Evolutionary conservation across 176 grass and related monocot species (phyloP).

Genomic region (Secale cereale): DNA sequence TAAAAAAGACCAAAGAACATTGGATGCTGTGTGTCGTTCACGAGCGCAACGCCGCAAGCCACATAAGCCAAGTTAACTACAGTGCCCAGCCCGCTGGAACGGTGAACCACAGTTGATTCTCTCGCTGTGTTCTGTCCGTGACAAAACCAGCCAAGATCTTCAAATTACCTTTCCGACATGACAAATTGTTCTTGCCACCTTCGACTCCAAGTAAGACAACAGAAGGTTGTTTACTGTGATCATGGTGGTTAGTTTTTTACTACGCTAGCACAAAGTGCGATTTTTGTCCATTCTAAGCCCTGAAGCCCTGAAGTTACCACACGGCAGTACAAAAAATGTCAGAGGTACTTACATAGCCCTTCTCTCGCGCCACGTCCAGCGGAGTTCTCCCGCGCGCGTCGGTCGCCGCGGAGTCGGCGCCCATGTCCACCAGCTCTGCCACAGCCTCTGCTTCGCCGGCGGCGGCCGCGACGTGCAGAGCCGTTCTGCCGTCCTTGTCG

Average conservation of each 20-base stretch:
- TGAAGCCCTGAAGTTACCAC: background rate
- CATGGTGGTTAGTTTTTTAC: background rate
- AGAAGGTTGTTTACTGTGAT: no score
- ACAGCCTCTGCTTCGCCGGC: conserved; percentile 53
- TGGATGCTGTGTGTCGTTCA: background rate
- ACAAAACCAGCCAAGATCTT: background rate
- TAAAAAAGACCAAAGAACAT: background rate
- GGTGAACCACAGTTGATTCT: background rate
- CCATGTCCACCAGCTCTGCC: conserved; percentile 65
- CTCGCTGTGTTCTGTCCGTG: conserved; percentile 8
- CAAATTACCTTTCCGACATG: background rate
- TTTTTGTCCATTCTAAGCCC: background rate
- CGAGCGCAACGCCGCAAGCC: conserved; percentile 10
- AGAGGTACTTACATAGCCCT: conserved; percentile 71
- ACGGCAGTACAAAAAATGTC: conserved; percentile 9
- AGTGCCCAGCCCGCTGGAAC: background rate
- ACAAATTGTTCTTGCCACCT: no score
- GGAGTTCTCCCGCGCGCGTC: conserved; percentile 53
- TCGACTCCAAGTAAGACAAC: no score
- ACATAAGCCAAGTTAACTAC: conserved; percentile 20
- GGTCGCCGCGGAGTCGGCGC: conserved; percentile 41
- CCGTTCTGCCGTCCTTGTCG: conserved; percentile 57
- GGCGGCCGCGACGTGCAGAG: conserved; percentile 50
- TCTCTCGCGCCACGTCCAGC: conserved; percentile 62
- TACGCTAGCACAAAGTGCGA: background rate